Conservation (phyloP, 2,329 filamentous ascomycete species). For the Orbilia oligospora region DNA sequence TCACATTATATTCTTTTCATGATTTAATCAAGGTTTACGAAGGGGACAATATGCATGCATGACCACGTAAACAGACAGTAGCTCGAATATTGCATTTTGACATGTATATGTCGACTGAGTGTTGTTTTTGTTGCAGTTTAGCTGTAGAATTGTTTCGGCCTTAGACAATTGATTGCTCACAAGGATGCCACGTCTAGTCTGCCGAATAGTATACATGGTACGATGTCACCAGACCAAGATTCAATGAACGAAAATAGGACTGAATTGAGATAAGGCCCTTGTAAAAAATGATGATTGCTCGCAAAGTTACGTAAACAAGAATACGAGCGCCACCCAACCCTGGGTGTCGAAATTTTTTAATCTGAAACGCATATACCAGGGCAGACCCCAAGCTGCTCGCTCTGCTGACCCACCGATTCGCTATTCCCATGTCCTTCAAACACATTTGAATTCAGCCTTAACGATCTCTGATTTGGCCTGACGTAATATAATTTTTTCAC, state of each 20-base stretch:
- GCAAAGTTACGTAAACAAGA: conserved; percentile 44
- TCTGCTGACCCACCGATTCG: conserved; percentile 35
- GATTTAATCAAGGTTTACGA: neutral
- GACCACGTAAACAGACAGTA: neutral
- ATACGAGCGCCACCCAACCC: conserved; percentile 40
- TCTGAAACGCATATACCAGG: conserved; percentile 53
- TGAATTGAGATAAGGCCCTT: conserved; percentile 30
- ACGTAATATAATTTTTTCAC: conserved; percentile 44
- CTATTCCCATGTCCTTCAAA: conserved; percentile 29
- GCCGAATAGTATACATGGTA: conserved; percentile 14
- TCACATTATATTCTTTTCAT: neutral
- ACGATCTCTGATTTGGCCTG: conserved; percentile 40
- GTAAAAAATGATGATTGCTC: conserved; percentile 28
- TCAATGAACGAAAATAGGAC: conserved; percentile 40
- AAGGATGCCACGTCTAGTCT: conserved; percentile 45
- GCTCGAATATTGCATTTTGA: neutral
- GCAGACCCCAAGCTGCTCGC: conserved; percentile 12
- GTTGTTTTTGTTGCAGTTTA: conserved; percentile 50
- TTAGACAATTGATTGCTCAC: conserved; percentile 30
- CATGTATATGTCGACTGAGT: neutral
- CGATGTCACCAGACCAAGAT: conserved; percentile 21
- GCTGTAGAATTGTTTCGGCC: conserved; percentile 24
- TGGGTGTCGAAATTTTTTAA: conserved; percentile 12
- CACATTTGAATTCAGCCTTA: conserved; percentile 53
- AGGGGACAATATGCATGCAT: neutral